phyloP scores from a whole-genome alignment of 805 yeast species.

The Barnettozyma siamensis region DNA sequence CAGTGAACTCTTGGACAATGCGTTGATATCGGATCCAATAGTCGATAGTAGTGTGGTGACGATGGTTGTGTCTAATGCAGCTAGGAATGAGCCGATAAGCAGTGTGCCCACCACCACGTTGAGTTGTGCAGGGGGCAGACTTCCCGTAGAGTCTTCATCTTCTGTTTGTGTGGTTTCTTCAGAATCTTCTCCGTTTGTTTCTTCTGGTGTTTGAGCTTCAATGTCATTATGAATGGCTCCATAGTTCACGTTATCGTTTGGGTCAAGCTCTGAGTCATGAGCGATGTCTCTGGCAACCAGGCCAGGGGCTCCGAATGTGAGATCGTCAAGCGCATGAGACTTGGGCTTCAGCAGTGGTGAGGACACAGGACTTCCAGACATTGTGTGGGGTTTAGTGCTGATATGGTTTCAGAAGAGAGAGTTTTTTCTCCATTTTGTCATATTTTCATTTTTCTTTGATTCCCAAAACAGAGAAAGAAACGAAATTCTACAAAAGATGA shows the following conservation, averaged over 20 bases:
- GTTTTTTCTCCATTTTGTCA: too few species aligned
- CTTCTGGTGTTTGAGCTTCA: slow-evolving; percentile 2
- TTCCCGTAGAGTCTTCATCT: neutral
- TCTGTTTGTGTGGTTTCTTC: neutral
- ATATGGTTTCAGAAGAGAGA: too few species aligned
- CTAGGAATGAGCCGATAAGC: slow-evolving; percentile 42
- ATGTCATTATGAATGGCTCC: slow-evolving; percentile 3
- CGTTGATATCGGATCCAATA: slow-evolving; percentile 60
- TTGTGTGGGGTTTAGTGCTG: too few species aligned
- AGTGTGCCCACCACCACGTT: slow-evolving; percentile 30
- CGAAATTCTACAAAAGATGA: neutral
- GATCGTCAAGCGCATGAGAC: slow-evolving; percentile 10
- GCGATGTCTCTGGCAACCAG: slow-evolving; percentile 9
- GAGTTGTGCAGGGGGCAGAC: neutral
- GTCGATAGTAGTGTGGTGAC: slow-evolving; percentile 57
- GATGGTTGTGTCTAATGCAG: slow-evolving; percentile 60
- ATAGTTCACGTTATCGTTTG: slow-evolving; percentile 3
- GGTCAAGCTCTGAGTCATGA: slow-evolving; percentile 1
- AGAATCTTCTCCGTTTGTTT: neutral
- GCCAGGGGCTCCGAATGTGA: slow-evolving; percentile 9
- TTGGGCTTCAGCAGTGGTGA: slow-evolving; percentile 11
- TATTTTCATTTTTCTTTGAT: too few species aligned
- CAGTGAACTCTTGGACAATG: slow-evolving; percentile 59
- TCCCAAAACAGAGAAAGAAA: neutral
- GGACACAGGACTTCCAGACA: neutral